phyloP scores from a whole-genome alignment of 768 basidiomycete species.

The Lentinula lateritia region DNA sequence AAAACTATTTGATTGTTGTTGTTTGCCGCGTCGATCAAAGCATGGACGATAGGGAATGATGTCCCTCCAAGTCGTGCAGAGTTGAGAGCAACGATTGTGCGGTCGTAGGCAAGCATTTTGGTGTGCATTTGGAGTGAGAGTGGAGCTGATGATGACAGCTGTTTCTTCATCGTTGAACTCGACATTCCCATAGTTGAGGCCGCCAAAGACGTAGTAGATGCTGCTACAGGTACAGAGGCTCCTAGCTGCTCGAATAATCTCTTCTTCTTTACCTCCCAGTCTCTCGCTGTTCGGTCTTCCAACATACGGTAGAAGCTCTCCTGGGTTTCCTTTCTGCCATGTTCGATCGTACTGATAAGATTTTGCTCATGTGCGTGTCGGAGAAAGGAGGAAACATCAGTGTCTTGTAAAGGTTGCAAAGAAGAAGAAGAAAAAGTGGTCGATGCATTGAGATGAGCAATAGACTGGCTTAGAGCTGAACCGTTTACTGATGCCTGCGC shows the following conservation, averaged over 20 bases:
- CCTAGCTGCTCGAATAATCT: slow-evolving; percentile 88
- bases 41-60: slow-evolving; percentile 73
- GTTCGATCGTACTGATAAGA: slow-evolving; percentile 90
- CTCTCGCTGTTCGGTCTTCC: slow-evolving; percentile 66
- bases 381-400: slow-evolving; percentile 89
- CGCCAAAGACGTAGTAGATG: background rate
- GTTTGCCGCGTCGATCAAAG: slow-evolving; percentile 65
- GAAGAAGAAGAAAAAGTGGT: slow-evolving; percentile 86
- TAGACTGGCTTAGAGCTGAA: slow-evolving; percentile 76
- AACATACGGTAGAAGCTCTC: slow-evolving; percentile 79
- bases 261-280: slow-evolving; percentile 91
- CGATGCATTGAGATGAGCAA: slow-evolving; percentile 76
- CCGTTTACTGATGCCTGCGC: slow-evolving; percentile 94
- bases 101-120: slow-evolving; percentile 96
- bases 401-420: slow-evolving; percentile 89
- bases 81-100: slow-evolving; percentile 75
- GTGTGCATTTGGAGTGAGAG: slow-evolving; percentile 79
- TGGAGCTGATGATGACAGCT: slow-evolving; percentile 35
- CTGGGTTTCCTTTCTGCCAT: slow-evolving; percentile 80
- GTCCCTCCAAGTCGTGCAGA: slow-evolving; percentile 61
- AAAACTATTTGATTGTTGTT: slow-evolving; percentile 48
- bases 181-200: background rate
- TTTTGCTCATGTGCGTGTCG: slow-evolving; percentile 95
- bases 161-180: background rate
- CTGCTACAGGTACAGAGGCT: slow-evolving; percentile 17